Evolutionary conservation across 2,329 filamentous ascomycete genomes (phyloP).

Genomic region (Scedosporium apiospermum): DNA sequence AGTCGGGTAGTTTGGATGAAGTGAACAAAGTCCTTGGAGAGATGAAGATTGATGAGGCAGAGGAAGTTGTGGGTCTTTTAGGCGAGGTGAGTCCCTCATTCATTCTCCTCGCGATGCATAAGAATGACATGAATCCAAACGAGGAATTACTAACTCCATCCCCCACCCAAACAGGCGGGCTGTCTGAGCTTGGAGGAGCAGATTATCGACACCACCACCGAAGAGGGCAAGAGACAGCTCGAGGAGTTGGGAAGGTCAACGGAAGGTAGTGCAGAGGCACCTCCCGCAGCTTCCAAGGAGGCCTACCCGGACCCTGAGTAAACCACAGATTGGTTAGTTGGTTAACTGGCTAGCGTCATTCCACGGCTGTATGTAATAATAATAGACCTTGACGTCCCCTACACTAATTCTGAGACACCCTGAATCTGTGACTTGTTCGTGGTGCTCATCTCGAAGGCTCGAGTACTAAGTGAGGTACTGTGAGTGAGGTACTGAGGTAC

Average conservation of each 20-base stretch:
- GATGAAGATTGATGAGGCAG: slow-evolving; percentile 82
- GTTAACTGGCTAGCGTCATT: neutral
- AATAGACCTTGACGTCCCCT: neutral
- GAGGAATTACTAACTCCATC: neutral
- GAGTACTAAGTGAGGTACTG: no score
- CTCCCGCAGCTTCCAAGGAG: neutral
- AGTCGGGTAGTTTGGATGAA: slow-evolving; percentile 74
- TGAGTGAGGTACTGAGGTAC: no score
- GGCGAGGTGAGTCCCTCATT: slow-evolving; percentile 45
- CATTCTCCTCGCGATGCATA: neutral
- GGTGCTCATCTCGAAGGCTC: neutral
- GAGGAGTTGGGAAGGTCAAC: slow-evolving; percentile 46
- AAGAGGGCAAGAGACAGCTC: slow-evolving; percentile 69
- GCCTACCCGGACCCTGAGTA: slow-evolving; percentile 10
- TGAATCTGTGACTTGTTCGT: neutral
- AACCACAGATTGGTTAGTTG: neutral
- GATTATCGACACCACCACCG: slow-evolving; percentile 90
- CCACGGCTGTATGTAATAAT: neutral
- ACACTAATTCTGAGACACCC: neutral
- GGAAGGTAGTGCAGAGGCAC: neutral
- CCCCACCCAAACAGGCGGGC: slow-evolving; percentile 46
- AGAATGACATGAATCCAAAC: no score
- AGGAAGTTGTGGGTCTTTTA: slow-evolving; percentile 72
- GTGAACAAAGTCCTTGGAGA: slow-evolving; percentile 56
- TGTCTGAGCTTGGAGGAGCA: slow-evolving; percentile 88